Evolutionary conservation across 371 early-diverging fungal genomes (phyloP).

Genomic region (Mortierella sp.): DNA sequence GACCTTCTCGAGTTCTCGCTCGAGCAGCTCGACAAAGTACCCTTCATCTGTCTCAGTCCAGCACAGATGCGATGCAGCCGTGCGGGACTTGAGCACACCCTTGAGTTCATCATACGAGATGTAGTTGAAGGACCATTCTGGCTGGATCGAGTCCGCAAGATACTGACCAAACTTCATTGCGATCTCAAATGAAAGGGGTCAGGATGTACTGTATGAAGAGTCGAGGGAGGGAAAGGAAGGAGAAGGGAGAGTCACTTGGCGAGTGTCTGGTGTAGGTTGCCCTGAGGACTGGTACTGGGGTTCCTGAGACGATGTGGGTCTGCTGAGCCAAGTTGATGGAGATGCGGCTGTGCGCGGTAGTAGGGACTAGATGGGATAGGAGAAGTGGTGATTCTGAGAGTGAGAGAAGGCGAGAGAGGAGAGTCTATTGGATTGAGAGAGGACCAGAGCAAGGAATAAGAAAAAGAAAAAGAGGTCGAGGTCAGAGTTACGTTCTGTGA

Average conservation of each 20-base stretch:
- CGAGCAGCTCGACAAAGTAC: conserved; percentile 87
- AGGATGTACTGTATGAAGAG: neutral
- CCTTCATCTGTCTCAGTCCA: conserved; percentile 85
- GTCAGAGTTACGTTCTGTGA: neutral
- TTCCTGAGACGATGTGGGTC: no score
- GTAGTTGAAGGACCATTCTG: conserved; percentile 92
- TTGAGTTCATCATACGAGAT: conserved; percentile 90
- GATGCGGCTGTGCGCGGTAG: no score
- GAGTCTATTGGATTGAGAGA: neutral
- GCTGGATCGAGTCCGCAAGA: conserved; percentile 76
- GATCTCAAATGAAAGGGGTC: neutral
- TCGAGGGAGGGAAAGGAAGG: neutral
- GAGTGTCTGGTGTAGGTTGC: neutral
- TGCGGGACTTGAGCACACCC: conserved; percentile 73
- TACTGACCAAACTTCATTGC: conserved; percentile 94
- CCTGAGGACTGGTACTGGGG: no score
- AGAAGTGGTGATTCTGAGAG: no score
- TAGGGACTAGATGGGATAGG: no score
- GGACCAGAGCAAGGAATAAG: neutral
- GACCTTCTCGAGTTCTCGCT: conserved; percentile 94
- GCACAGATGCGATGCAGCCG: conserved; percentile 14
- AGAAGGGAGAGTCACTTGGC: neutral
- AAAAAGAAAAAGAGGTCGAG: neutral
- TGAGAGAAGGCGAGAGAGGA: no score
- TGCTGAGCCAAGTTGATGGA: no score